Evolutionary conservation across 768 basidiomycete species (phyloP).

Genomic region (Pisolithus microcarpus): DNA sequence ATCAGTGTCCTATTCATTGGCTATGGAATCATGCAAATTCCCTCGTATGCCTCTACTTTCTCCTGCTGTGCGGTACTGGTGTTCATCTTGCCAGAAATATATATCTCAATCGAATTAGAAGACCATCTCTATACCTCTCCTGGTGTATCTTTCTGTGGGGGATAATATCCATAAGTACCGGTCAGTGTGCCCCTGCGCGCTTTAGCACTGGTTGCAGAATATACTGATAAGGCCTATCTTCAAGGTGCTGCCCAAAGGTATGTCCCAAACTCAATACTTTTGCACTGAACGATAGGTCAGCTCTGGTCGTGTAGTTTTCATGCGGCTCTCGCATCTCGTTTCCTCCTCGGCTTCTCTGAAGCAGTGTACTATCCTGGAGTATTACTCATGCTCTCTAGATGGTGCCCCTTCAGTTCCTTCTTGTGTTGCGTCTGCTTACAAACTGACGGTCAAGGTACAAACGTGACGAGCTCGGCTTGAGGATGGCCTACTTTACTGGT

Average conservation of each 20-base stretch:
- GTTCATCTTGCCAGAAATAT: conserved; percentile 43
- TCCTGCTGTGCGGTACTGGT: neutral
- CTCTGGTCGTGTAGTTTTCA: conserved; percentile 37
- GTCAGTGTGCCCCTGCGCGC: conserved; percentile 16
- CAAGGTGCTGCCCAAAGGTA: conserved; percentile 32
- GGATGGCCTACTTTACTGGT: conserved; percentile 60
- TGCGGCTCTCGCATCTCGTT: conserved; percentile 59
- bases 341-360: conserved; percentile 66
- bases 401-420: conserved; percentile 26
- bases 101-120: conserved; percentile 55
- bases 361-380: conserved; percentile 67
- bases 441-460: conserved; percentile 37
- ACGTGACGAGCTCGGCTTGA: conserved; percentile 56
- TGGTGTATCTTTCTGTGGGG: conserved; percentile 68
- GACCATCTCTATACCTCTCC: conserved; percentile 61
- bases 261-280: neutral
- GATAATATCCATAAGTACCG: conserved; percentile 46
- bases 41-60: conserved; percentile 42
- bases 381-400: conserved; percentile 60
- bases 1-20: conserved; percentile 62
- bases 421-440: neutral
- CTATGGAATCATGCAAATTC: conserved; percentile 70
- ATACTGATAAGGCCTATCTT: neutral
- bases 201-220: neutral
- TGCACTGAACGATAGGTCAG: conserved; percentile 5